Conservation (phyloP, 2,329 filamentous ascomycete species). For the Aspergillus tubingensis region DNA sequence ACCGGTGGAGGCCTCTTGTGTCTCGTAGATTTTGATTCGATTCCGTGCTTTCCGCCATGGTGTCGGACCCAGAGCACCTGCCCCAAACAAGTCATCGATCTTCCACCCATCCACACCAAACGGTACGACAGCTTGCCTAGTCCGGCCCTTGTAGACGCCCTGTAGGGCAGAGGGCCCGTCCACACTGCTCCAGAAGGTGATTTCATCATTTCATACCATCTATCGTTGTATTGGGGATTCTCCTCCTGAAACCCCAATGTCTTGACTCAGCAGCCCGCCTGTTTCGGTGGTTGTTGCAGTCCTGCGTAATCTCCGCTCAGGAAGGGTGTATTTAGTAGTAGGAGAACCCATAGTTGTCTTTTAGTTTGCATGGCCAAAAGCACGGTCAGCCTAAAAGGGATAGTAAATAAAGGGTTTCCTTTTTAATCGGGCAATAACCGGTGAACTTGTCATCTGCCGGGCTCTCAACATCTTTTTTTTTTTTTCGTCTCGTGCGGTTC, state of each 20-base stretch:
- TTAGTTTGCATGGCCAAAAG: neutral
- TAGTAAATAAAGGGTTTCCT: neutral
- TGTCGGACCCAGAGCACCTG: neutral
- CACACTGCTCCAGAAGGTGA: neutral
- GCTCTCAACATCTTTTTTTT: neutral
- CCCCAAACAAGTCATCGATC: neutral
- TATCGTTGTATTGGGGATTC: no score
- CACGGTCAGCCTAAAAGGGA: neutral
- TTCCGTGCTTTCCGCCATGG: neutral
- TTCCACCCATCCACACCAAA: neutral
- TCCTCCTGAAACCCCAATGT: no score
- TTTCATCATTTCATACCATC: no score
- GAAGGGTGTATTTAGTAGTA: no score
- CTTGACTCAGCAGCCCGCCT: no score
- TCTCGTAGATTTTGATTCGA: neutral
- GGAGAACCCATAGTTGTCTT: neutral
- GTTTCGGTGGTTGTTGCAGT: no score
- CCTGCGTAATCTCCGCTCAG: no score
- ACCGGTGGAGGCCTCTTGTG: neutral
- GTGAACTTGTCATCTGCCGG: neutral
- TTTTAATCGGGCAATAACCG: neutral
- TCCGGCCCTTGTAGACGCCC: neutral
- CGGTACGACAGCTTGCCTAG: neutral
- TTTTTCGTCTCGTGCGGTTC: neutral
- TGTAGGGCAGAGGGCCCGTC: slow-evolving; percentile 5